These are phyloP conservation scores for Phytopythium vexans DNA, from an alignment of 352 stramenopile species.

Conservation along the genomic window DNA sequence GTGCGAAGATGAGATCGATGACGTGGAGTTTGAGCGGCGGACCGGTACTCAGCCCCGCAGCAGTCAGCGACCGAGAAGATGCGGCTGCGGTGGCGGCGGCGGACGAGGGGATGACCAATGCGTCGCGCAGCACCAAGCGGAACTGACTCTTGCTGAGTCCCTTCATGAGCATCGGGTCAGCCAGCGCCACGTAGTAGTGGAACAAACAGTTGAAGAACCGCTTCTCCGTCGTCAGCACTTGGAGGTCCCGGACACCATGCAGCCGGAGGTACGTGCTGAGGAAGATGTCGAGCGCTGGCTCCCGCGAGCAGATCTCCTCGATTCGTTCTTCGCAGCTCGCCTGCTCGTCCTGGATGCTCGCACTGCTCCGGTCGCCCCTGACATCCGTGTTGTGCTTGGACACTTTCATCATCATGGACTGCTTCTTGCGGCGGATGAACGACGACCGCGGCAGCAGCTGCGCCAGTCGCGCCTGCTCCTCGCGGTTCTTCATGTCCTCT, in stretches of 20 bases:
- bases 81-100: slow-evolving; percentile 4
- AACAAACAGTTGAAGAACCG: slow-evolving; percentile 65
- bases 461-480: slow-evolving; percentile 53
- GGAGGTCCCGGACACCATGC: slow-evolving; percentile 38
- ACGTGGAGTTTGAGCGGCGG: slow-evolving; percentile 58
- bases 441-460: slow-evolving; percentile 60
- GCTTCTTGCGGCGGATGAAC: slow-evolving; percentile 65
- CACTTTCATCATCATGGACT: slow-evolving; percentile 64
- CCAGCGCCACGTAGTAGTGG: slow-evolving; percentile 59
- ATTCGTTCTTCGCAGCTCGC: slow-evolving; percentile 17
- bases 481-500: slow-evolving; percentile 52
- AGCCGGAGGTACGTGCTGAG: slow-evolving; percentile 50
- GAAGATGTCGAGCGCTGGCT: slow-evolving; percentile 55
- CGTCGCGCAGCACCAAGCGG: slow-evolving; percentile 48
- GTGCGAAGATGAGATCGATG: slow-evolving; percentile 60
- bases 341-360: slow-evolving; percentile 18
- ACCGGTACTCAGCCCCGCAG: slow-evolving; percentile 1
- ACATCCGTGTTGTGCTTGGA: slow-evolving; percentile 15
- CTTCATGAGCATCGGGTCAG: slow-evolving; percentile 39
- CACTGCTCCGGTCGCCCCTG: slow-evolving; percentile 18
- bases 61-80: slow-evolving; percentile 11
- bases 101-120: slow-evolving; percentile 29
- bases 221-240: slow-evolving; percentile 54
- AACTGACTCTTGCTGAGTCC: slow-evolving; percentile 70
- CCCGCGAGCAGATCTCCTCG: slow-evolving; percentile 52